phyloP scores from a whole-genome alignment of 805 yeast species.

The Candida vaughaniae region DNA sequence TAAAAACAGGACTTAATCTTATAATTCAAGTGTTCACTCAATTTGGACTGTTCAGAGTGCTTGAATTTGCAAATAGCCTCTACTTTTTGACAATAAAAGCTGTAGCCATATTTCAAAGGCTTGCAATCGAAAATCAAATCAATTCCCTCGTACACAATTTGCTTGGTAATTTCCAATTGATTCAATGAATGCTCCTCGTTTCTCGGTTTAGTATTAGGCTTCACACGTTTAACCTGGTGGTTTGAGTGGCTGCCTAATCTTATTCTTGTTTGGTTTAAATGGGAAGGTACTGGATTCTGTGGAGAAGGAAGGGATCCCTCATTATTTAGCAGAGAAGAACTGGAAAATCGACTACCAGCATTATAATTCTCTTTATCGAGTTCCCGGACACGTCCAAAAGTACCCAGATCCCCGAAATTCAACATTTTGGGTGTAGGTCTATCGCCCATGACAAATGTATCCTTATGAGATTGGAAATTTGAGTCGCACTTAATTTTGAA shows the following conservation, averaged over 20 bases:
- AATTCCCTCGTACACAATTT: constrained; percentile 14
- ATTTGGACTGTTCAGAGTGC: constrained; percentile 31
- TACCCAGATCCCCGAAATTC: constrained; percentile 10
- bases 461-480: too few relatives aligned
- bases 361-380: too few relatives aligned
- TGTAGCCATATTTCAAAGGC: constrained; percentile 19
- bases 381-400: too few relatives aligned
- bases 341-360: too few relatives aligned
- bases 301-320: too few relatives aligned
- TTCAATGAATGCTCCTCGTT: constrained; percentile 12
- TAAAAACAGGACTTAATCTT: constrained; percentile 19
- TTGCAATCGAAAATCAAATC: constrained; percentile 19
- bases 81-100: constrained; percentile 25
- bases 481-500: too few relatives aligned
- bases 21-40: constrained; percentile 18
- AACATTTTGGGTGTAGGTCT: constrained; percentile 13
- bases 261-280: constrained; percentile 15
- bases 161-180: constrained; percentile 14
- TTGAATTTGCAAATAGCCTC: constrained; percentile 32
- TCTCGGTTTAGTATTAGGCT: constrained; percentile 20
- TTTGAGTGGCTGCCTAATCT: constrained; percentile 9
- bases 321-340: too few relatives aligned
- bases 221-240: constrained; percentile 16
- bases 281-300: constrained; percentile 12
- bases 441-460: constrained; percentile 8